Conservation (phyloP, 129 eudicot genomes). For the Kitagawia praeruptora region DNA sequence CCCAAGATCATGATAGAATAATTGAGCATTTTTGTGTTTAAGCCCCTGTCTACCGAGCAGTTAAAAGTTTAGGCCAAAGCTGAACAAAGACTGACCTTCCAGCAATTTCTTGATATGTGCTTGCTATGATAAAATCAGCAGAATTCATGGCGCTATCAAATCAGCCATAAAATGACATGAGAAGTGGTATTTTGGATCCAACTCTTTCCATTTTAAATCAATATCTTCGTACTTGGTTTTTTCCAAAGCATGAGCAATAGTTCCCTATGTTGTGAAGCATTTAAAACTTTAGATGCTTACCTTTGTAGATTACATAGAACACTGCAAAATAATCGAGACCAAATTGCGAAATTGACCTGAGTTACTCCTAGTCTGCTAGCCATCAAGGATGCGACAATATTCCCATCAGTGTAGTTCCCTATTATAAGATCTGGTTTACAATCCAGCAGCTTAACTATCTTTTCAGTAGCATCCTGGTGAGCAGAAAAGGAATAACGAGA, state of each 20-base stretch:
- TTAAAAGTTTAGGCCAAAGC: not conserved
- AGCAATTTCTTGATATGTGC: constrained; percentile 91
- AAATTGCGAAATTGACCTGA: constrained; percentile 31
- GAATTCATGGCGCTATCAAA: constrained; percentile 74
- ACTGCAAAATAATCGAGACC: not conserved
- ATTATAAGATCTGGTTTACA: constrained; percentile 79
- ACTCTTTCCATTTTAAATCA: constrained; percentile 68
- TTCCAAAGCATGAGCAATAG: constrained; percentile 90
- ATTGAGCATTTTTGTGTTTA: not conserved
- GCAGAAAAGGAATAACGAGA: not conserved
- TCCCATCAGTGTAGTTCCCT: constrained; percentile 89
- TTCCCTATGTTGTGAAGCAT: constrained; percentile 37
- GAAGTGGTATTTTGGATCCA: constrained; percentile 73
- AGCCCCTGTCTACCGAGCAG: not conserved
- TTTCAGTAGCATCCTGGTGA: constrained; percentile 59
- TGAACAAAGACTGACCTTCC: constrained; percentile 56
- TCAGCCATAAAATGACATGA: constrained; percentile 87
- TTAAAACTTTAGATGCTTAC: not conserved
- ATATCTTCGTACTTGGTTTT: constrained; percentile 80
- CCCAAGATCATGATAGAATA: not conserved
- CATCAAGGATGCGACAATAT: constrained; percentile 74
- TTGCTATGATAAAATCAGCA: constrained; percentile 74
- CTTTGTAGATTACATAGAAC: not conserved
- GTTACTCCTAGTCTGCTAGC: constrained; percentile 82
- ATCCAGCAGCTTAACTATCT: constrained; percentile 57